Conservation (phyloP, 176 grass and related monocot genomes). For the Carex parvula region DNA sequence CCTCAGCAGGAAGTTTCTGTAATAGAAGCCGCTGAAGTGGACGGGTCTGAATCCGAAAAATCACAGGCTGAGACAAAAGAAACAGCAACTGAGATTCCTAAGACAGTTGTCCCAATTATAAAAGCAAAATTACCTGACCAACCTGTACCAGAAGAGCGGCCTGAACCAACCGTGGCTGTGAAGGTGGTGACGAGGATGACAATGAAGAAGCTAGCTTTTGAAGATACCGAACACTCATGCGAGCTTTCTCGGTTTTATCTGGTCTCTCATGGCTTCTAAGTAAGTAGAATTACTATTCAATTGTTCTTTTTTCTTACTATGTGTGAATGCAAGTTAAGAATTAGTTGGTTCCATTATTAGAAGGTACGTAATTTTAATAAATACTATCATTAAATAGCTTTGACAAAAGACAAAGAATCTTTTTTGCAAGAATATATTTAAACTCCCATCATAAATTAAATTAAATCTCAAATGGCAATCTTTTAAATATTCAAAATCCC, state of each 20-base stretch:
- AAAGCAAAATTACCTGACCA: not conserved
- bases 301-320: not conserved
- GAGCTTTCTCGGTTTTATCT: constrained; percentile 69
- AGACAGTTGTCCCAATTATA: not conserved
- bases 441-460: not conserved
- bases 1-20: not conserved
- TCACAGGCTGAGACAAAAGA: not conserved
- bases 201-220: constrained; percentile 67
- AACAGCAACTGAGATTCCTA: not conserved
- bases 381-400: not conserved
- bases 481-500: not conserved
- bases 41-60: not conserved
- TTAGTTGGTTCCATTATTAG: not conserved
- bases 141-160: not conserved
- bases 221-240: constrained; percentile 73
- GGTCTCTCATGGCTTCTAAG: constrained; percentile 74
- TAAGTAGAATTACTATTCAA: constrained; percentile 25
- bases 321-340: constrained; percentile 5
- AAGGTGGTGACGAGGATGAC: constrained; percentile 38
- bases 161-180: constrained; percentile 20
- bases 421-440: not conserved
- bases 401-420: not conserved
- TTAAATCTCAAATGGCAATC: not conserved
- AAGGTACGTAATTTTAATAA: not conserved
- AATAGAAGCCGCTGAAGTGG: not conserved